Base-by-base conservation (phyloP, 495 filamentous ascomycete species). In the Sabuloglossum arenarium region DNA sequence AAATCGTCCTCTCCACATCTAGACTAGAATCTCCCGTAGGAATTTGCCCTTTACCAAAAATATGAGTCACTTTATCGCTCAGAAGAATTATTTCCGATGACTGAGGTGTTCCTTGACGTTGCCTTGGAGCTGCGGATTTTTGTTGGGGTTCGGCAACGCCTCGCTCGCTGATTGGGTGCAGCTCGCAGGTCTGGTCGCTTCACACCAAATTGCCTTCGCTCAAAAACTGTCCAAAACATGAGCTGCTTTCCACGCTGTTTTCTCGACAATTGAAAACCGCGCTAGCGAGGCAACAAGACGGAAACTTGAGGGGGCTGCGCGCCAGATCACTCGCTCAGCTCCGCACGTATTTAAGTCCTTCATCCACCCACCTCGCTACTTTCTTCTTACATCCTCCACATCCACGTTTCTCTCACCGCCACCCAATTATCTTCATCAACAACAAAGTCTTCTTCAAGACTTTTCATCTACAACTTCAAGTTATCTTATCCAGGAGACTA, bases 391-490 rank as follows among this genome's bases (percentile, higher is more conserved):
- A 51, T 47, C 34, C 30, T 57, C 47, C 61, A 43, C 70, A 70
- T 70, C 66, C 78, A 79, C 62, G 63, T 54, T 63, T 55, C 63
- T 65, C 65, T 68, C 67, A 71, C 70, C 72, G 70, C 71, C 65
- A 61, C 59, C 64, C 68, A 61, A 60, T 60, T 59, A 53, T 61
- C 67, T 67, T 73, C 68, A 66, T 65, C 45, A 58, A 28, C 56
- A 56, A 21, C 39, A 19, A 43, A 21, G 39, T 43, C 34, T 2
- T n/a, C 62, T 67, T 66, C 64, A 59, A 59, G 61, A 61, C 62
- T 51, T 60, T 54, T 43, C 54, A 64, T 60, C 61, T 69, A 61
- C 68, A 72, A 71, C 72, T 67, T 63, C 64, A 71, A 67, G 45
- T 51, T 58, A 56, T 60, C 69, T 62, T 73, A 28, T 51, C 28